A percentile compares a stretch with the other conserved stretches of the same genome.
Conservation (phyloP, 2,329 filamentous ascomycete genomes). For the Colletotrichum sp. region DNA sequence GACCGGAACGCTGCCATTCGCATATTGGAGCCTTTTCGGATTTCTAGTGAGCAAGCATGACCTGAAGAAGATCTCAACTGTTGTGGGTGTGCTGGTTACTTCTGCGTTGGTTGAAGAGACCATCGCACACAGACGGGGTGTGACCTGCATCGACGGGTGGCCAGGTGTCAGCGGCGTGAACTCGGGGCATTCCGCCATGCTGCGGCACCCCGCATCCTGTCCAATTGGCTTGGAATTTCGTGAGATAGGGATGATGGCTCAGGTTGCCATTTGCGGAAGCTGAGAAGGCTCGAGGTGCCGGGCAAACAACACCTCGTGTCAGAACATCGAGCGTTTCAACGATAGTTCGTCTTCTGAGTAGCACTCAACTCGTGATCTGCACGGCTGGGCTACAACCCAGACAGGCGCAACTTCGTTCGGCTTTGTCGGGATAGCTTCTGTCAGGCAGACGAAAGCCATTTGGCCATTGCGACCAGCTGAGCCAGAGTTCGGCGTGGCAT, state of each 20-base stretch:
- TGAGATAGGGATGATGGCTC: neutral
- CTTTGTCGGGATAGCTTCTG: neutral
- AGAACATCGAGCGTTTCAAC: neutral
- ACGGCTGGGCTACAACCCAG: neutral
- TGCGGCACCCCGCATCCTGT: slow-evolving; percentile 3
- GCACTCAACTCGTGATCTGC: neutral
- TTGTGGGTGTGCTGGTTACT: neutral
- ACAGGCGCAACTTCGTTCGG: neutral
- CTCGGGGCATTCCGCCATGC: neutral
- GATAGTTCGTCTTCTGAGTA: neutral
- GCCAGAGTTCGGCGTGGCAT: neutral
- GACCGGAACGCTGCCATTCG: neutral
- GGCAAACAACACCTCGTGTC: neutral
- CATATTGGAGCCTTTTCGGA: neutral
- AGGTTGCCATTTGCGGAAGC: neutral
- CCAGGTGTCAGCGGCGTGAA: neutral
- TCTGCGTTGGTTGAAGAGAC: neutral
- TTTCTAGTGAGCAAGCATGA: neutral
- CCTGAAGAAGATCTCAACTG: neutral
- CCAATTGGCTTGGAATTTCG: neutral
- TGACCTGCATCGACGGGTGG: neutral
- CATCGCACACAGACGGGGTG: neutral
- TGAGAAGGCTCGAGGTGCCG: neutral
- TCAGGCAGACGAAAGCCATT: neutral
- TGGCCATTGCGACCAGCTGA: neutral